Evolutionary conservation across 768 basidiomycete species (phyloP).

Genomic region (Wakefieldia striispora): DNA sequence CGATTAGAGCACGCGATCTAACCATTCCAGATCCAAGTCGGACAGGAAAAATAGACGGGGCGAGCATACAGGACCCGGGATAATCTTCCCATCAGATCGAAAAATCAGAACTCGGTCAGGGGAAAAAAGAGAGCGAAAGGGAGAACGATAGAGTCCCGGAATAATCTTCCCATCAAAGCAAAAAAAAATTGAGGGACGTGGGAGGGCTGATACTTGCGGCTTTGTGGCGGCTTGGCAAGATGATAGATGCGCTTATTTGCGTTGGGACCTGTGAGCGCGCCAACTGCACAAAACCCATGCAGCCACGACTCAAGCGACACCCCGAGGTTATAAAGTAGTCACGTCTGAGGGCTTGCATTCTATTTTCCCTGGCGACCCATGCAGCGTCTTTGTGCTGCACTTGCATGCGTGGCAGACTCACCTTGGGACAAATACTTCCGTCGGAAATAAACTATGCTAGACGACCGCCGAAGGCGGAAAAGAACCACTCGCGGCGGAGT

Average conservation of each 20-base stretch:
- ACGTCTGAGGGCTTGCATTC: background rate
- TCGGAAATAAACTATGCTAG: background rate
- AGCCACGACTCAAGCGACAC: conserved; percentile 2
- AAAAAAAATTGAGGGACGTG: conserved; percentile 25
- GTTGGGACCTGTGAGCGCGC: conserved; percentile 2
- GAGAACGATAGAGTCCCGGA: background rate
- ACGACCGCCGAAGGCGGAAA: too few species aligned
- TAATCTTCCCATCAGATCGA: conserved; percentile 18
- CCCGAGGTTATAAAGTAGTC: background rate
- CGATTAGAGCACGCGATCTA: conserved; percentile 12
- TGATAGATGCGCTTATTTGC: conserved; percentile 1
- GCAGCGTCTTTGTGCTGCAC: background rate
- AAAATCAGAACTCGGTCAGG: conserved; percentile 13
- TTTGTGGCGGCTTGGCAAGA: conserved; percentile 8
- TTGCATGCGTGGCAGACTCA: background rate
- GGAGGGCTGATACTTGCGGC: conserved; percentile 9
- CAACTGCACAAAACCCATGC: background rate
- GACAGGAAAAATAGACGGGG: conserved; percentile 12
- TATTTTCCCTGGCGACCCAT: background rate
- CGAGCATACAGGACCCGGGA: conserved; percentile 9
- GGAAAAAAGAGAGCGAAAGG: too few species aligned
- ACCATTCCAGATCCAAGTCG: conserved; percentile 1
- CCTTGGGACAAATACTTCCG: background rate
- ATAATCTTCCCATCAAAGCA: conserved; percentile 16
- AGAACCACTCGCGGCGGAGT: too few species aligned